Evolutionary conservation across 1,284 basidiomycete species (phyloP).

Genomic region (Apiotrichum porosum): DNA sequence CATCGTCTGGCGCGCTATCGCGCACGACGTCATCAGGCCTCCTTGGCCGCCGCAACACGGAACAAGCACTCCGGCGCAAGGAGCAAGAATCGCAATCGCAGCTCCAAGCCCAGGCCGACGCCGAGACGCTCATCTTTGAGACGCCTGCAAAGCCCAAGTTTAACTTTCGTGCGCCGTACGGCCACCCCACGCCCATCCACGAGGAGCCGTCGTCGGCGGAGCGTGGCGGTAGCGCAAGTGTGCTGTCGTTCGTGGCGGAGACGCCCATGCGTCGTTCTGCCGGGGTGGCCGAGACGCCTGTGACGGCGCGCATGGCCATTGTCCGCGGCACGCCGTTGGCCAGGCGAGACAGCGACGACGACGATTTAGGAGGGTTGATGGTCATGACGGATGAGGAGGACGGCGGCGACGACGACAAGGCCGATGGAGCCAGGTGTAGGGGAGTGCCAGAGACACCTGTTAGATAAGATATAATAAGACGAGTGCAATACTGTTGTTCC

Average conservation of each 20-base stretch:
- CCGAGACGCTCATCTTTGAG: slow-evolving; percentile 35
- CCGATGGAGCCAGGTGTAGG: not conserved
- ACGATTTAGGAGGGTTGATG: slow-evolving; percentile 36
- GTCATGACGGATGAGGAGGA: slow-evolving; percentile 44
- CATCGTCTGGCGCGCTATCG: too few relatives aligned
- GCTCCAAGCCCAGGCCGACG: not conserved
- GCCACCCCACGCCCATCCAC: slow-evolving; percentile 36
- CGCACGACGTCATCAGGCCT: too few relatives aligned
- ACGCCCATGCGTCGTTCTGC: not conserved
- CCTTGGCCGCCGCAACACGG: slow-evolving; percentile 17
- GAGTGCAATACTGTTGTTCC: not conserved
- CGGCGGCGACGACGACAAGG: slow-evolving; percentile 3
- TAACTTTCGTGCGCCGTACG: not conserved
- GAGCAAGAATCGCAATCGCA: slow-evolving; percentile 3
- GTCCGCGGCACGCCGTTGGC: not conserved
- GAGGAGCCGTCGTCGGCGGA: slow-evolving; percentile 28
- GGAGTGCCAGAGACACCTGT: slow-evolving; percentile 28
- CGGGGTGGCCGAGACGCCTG: slow-evolving; percentile 7
- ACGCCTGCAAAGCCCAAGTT: slow-evolving; percentile 38
- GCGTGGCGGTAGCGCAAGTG: not conserved
- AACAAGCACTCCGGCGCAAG: not conserved
- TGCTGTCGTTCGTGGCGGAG: slow-evolving; percentile 1
- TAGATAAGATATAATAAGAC: slow-evolving; percentile 2
- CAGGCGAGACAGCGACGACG: slow-evolving; percentile 15
- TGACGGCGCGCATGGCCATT: not conserved